These are phyloP conservation scores for Leccinum incarnatum DNA, from an alignment of 768 basidiomycete species.

Conservation along the genomic window DNA sequence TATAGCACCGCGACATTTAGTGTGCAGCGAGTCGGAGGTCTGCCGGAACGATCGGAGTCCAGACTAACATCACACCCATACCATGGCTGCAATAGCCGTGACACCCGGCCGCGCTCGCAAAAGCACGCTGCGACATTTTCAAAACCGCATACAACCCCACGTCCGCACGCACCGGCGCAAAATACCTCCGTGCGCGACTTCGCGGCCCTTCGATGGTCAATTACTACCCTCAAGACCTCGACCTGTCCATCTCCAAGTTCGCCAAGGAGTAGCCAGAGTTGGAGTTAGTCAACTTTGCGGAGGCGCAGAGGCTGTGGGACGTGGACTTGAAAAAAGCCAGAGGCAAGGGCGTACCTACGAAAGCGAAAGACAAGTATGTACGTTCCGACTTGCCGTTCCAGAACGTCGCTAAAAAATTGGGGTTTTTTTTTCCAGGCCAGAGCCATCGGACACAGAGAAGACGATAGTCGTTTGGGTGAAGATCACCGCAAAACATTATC, in stretches of 20 bases:
- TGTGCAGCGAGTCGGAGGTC: too few species aligned
- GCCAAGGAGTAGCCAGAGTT: conserved; percentile 51
- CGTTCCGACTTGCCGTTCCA: conserved; percentile 20
- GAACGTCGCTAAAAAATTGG: conserved; percentile 1
- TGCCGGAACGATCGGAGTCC: too few species aligned
- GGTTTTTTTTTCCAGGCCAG: conserved; percentile 37
- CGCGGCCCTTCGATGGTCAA: conserved; percentile 79
- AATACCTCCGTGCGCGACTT: conserved; percentile 81
- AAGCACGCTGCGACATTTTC: conserved; percentile 38
- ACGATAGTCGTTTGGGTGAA: conserved; percentile 24
- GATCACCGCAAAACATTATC: too few species aligned
- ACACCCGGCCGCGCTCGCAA: too few species aligned
- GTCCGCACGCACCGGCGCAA: conserved; percentile 80
- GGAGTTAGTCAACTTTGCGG: conserved; percentile 61
- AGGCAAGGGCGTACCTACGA: conserved; percentile 83
- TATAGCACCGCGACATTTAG: too few species aligned
- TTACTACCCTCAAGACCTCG: conserved; percentile 40
- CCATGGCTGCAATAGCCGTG: too few species aligned
- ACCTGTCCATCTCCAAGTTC: conserved; percentile 42
- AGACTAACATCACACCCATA: too few species aligned
- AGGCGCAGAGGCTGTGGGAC: conserved; percentile 67
- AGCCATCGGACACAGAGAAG: conserved; percentile 50
- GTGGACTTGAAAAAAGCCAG: conserved; percentile 64
- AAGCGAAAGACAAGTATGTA: conserved; percentile 65
- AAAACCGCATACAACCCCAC: conserved; percentile 88